Base-by-base conservation (phyloP, 768 basidiomycete species). In the Xerocomellus intermedius region DNA sequence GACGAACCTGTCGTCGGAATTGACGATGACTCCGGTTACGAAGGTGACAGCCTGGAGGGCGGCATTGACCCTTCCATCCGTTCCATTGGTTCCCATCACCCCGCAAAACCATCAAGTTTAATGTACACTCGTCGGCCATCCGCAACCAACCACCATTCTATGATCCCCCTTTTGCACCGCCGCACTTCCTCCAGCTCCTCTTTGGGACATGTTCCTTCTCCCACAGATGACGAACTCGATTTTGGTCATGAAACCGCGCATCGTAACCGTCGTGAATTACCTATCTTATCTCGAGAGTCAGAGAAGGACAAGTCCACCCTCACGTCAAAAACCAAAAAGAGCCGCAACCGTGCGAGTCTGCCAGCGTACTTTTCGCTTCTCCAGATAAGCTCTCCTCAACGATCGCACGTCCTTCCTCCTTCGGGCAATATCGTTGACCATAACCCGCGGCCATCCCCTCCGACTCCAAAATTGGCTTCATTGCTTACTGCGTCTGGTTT, bases 281-380 rank as follows among this genome's bases (percentile, higher is more conserved):
- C 71, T 47, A 69, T 74, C 51, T 60, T 61, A 21, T 58, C 57
- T 19, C 62, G 55, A 48, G 65, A 63, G 46, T 48, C 53, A 36
- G 64, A 67, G 38, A 62, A 57, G 55, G 55, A 69, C 59, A 64
- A 54, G 33, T 64, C 64, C 17, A 68, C 69, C 39, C 59, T 73
- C 57, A 69, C 70, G 16, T 69, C 62, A 57, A 74, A 58, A 78
- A 74, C 76, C 52, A 82, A 76, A 72, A 78, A 75, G 55, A 76
- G 71, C 62, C 84, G 82, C 63, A 87, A 84, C 69, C 86, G 88
- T 67, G 83, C 84, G 42, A 86, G 84, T 67, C 79, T 91, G 28
- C 88, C 88, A 21, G 81, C 86, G 19, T 88, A 83, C 70, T 91
- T 91, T 68, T 88, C 86, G 44, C 77, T 89, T 54, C 78, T 91